phyloP scores from a whole-genome alignment of 2,329 filamentous ascomycete species.

The Colletotrichum sp. region DNA sequence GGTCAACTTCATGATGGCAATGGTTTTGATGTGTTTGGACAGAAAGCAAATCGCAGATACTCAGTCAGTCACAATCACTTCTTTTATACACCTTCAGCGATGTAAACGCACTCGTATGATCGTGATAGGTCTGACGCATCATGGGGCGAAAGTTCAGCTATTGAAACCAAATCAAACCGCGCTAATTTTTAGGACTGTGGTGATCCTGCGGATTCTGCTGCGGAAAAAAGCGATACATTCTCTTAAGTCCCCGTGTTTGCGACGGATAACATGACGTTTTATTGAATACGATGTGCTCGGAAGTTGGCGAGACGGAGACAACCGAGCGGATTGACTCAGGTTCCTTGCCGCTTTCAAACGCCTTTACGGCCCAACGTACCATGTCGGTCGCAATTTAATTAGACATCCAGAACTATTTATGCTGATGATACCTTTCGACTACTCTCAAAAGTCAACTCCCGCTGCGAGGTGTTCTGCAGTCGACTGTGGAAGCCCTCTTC shows the following conservation, averaged over 20 bases:
- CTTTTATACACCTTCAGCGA: background rate
- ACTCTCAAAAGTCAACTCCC: rapidly evolving
- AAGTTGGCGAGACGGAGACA: background rate
- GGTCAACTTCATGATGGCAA: background rate
- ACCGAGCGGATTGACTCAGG: background rate
- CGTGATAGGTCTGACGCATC: background rate
- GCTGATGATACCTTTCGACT: no score
- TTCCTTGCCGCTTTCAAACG: background rate
- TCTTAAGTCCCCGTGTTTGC: background rate
- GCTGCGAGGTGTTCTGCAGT: background rate
- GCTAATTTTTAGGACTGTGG: background rate
- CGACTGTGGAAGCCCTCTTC: background rate
- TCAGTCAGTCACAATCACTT: background rate
- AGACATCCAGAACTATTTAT: rapidly evolving
- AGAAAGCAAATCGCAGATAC: rapidly evolving
- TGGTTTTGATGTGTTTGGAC: background rate
- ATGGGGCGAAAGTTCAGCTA: background rate
- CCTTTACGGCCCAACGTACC: background rate
- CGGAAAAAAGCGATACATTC: rapidly evolving
- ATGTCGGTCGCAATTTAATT: background rate
- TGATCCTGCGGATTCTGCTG: background rate
- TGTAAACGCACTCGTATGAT: background rate
- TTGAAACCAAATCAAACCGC: background rate
- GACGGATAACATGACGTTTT: rapidly evolving
- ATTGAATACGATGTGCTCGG: background rate